Conservation (phyloP, 306 rosid species). For the Cicer chorassanicum region DNA sequence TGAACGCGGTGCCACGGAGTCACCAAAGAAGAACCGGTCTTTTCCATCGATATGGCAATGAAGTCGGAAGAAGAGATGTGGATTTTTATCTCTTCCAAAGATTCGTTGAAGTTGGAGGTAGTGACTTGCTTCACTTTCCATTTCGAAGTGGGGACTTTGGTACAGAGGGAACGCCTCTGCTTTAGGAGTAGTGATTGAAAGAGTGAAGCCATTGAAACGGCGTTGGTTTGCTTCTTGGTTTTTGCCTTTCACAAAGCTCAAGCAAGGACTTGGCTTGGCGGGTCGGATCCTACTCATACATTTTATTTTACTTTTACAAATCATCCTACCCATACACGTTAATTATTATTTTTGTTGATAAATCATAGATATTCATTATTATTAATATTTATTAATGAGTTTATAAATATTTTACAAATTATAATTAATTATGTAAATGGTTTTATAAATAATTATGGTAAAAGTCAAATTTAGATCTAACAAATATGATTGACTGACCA, state of each 20-base stretch:
- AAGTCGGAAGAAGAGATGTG: constrained; percentile 67
- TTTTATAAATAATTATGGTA: too few species aligned
- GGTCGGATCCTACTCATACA: too few species aligned
- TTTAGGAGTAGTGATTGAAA: constrained; percentile 3
- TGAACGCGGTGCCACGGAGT: constrained; percentile 70
- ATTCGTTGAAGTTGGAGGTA: constrained; percentile 61
- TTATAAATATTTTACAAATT: too few species aligned
- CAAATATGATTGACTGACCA: too few species aligned
- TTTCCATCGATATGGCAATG: constrained; percentile 70
- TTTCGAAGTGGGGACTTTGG: constrained; percentile 41
- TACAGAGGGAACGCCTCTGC: constrained; percentile 58
- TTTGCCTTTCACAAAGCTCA: neutral
- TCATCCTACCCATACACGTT: too few species aligned
- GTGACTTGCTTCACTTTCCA: constrained; percentile 82
- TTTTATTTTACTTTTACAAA: too few species aligned
- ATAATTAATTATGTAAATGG: too few species aligned
- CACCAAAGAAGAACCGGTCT: constrained; percentile 68
- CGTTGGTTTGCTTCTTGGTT: neutral
- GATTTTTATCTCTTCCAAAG: constrained; percentile 58
- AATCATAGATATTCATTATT: too few species aligned
- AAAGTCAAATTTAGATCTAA: too few species aligned
- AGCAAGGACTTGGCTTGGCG: too few species aligned
- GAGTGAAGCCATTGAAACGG: constrained; percentile 44
- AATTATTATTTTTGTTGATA: too few species aligned
- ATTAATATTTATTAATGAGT: too few species aligned